These are phyloP conservation scores for Dimargaris verticillata DNA, from an alignment of 192 early-diverging fungal species.

Conservation along the genomic window DNA sequence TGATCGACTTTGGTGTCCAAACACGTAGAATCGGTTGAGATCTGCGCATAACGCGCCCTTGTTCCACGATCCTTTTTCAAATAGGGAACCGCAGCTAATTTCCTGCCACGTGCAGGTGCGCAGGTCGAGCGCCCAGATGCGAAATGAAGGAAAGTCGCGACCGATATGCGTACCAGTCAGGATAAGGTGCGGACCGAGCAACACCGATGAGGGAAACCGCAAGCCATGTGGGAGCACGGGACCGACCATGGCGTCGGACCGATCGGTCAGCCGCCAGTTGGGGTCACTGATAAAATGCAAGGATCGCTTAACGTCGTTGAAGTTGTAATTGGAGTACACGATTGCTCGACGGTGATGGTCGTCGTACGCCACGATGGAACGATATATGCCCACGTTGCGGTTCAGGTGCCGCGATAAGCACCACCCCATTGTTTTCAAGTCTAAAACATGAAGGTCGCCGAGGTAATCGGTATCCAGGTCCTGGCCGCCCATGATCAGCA, in stretches of 20 bases:
- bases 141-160: constrained; percentile 45
- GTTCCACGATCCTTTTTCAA: constrained; percentile 63
- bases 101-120: constrained; percentile 42
- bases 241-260: constrained; percentile 50
- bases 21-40: constrained; percentile 47
- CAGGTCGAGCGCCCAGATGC: constrained; percentile 54
- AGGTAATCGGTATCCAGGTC: constrained; percentile 61
- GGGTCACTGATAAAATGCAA: constrained; percentile 50
- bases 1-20: constrained; percentile 49
- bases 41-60: constrained; percentile 44
- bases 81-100: constrained; percentile 48
- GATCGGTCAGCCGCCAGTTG: constrained; percentile 42
- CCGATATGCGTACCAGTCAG: constrained; percentile 58
- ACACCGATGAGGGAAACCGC: constrained; percentile 55
- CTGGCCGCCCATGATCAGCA: constrained; percentile 60
- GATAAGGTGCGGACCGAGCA: constrained; percentile 49
- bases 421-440: constrained; percentile 54
- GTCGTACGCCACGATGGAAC: constrained; percentile 50
- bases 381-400: constrained; percentile 61
- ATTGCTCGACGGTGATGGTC: constrained; percentile 39
- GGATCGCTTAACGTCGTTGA: constrained; percentile 51
- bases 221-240: constrained; percentile 48
- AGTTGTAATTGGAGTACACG: constrained; percentile 64
- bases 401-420: constrained; percentile 42
- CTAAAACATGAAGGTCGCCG: constrained; percentile 61